Evolutionary conservation across 202 grass and related monocot species (phyloP).

Genomic region (Cymbopogon flexuosus): DNA sequence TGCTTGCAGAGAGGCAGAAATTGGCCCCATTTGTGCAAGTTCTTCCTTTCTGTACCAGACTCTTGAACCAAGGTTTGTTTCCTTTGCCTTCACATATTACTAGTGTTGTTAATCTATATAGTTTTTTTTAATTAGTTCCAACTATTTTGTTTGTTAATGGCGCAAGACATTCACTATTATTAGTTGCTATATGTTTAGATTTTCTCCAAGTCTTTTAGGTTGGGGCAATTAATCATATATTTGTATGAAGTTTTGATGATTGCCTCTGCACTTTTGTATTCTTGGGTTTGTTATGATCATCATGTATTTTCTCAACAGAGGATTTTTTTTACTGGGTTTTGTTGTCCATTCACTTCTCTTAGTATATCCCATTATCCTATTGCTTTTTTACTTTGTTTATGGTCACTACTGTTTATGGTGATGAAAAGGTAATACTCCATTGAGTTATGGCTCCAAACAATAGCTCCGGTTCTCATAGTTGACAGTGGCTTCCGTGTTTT

Average conservation of each 20-base stretch:
- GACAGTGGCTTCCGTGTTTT: background rate
- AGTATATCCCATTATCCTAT: background rate
- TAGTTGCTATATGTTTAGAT: background rate
- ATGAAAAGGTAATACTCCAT: background rate
- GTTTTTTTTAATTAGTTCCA: background rate
- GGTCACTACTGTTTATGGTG: background rate
- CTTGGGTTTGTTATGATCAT: background rate
- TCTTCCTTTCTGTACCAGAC: conserved; percentile 85
- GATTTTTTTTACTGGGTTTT: background rate
- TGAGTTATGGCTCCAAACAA: background rate
- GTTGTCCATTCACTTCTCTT: conserved; percentile 15
- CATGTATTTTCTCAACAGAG: background rate
- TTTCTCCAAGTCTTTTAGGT: conserved; percentile 5
- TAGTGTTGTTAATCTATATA: background rate
- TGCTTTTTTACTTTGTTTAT: conserved; percentile 11
- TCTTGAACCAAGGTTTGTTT: conserved; percentile 85
- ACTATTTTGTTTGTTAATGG: background rate
- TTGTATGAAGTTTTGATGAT: background rate
- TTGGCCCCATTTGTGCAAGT: conserved; percentile 93
- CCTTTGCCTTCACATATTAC: conserved; percentile 5
- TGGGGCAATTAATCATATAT: background rate
- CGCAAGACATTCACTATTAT: conserved; percentile 4
- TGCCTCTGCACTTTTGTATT: background rate
- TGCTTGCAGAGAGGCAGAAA: conserved; percentile 97
- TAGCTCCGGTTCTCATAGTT: background rate